Evolutionary conservation across 2,329 filamentous ascomycete genomes (phyloP).

Genomic region (Macrophomina tecta): DNA sequence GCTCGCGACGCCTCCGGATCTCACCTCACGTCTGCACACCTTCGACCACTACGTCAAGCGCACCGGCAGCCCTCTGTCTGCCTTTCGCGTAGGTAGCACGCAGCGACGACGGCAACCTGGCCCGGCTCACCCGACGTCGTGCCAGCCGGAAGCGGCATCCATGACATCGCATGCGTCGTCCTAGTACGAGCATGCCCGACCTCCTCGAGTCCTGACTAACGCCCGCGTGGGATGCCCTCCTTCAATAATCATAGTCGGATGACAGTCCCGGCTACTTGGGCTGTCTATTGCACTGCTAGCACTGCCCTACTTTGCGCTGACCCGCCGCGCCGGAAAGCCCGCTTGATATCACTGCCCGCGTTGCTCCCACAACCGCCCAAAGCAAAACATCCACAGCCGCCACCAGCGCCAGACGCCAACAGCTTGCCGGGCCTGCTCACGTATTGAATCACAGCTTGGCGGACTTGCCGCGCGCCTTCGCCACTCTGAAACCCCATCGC

Average conservation of each 20-base stretch:
- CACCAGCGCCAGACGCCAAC: slow-evolving; percentile 2
- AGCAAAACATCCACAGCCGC: slow-evolving; percentile 10
- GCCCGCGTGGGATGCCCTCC: slow-evolving; percentile 13
- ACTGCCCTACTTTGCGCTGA: slow-evolving; percentile 18
- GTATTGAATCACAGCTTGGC: slow-evolving; percentile 9
- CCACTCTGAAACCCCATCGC: slow-evolving; percentile 37
- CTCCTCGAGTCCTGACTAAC: slow-evolving; percentile 20
- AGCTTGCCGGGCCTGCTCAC: background rate
- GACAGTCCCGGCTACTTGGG: background rate
- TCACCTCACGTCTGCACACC: too few relatives aligned
- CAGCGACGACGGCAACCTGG: background rate
- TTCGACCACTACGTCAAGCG: too few relatives aligned
- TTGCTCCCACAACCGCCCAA: slow-evolving; percentile 19
- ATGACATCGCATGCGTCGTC: background rate
- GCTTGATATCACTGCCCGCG: slow-evolving; percentile 14
- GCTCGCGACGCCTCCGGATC: background rate
- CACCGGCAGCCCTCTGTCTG: too few relatives aligned
- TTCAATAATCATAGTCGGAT: slow-evolving; percentile 12
- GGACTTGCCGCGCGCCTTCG: slow-evolving; percentile 25
- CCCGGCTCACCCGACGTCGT: background rate
- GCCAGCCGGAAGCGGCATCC: background rate
- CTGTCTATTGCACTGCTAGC: slow-evolving; percentile 7
- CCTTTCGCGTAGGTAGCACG: too few relatives aligned
- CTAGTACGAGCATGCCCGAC: background rate
- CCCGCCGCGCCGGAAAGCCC: slow-evolving; percentile 1